Conservation (phyloP, 352 stramenopile genomes). For the Halophytophthora polymorphica region DNA sequence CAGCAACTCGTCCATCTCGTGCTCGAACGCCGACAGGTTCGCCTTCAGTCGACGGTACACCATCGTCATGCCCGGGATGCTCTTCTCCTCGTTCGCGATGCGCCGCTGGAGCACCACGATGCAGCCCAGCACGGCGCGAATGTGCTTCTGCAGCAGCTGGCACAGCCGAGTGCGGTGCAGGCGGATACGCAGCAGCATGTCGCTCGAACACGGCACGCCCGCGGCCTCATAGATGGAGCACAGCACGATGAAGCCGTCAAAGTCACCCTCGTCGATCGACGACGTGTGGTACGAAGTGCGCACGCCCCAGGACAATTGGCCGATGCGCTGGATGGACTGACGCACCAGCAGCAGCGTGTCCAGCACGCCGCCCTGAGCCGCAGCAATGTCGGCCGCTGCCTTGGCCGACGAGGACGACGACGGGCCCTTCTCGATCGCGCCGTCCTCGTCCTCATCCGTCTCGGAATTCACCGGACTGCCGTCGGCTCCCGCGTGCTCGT, state of each 20-base stretch:
- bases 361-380: conserved; percentile 57
- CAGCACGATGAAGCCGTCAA: conserved; percentile 81
- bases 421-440: conserved; percentile 45
- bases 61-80: conserved; percentile 69
- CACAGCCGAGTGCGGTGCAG: conserved; percentile 65
- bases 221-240: conserved; percentile 81
- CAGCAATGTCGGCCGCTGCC: conserved; percentile 48
- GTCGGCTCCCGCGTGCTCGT: conserved; percentile 19
- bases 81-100: conserved; percentile 77
- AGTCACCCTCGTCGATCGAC: conserved; percentile 78
- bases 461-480: conserved; percentile 70
- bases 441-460: conserved; percentile 70
- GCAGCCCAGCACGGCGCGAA: conserved; percentile 65
- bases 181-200: conserved; percentile 68
- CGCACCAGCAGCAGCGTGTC: conserved; percentile 78
- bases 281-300: conserved; percentile 84
- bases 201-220: conserved; percentile 58
- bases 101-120: conserved; percentile 71
- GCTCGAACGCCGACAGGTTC: conserved; percentile 60
- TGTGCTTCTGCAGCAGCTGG: conserved; percentile 74
- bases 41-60: conserved; percentile 67
- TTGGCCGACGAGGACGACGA: conserved; percentile 57
- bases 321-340: conserved; percentile 83
- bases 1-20: conserved; percentile 62
- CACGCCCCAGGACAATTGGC: conserved; percentile 77